Base-by-base conservation (phyloP, 352 stramenopile species). In the Phytopythium boreale region DNA sequence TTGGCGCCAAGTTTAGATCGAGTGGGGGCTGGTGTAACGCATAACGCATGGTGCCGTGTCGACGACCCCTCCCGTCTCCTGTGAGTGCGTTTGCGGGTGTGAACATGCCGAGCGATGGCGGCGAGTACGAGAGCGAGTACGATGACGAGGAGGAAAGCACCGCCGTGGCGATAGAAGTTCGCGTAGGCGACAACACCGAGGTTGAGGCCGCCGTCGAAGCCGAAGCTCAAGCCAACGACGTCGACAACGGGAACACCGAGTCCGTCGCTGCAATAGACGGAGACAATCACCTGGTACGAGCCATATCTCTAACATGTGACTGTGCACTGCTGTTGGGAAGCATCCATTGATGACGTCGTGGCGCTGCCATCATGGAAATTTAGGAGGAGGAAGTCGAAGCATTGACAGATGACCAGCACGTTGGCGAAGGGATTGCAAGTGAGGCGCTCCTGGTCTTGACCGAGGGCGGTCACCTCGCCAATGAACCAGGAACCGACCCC, bases 111-210 rank as follows among this genome's bases (percentile, higher is more conserved):
- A 75, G 66, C 65, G 68, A 76, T 9, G 57, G 29, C 7, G 51
- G 73, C 7, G 65, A 72, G 17, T 77, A 77, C 52, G 70, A 66
- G 62, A 52, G 61, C 60, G 68, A 79, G 24, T 68, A 71, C 52
- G 74, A 80, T 9, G 50, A 69, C 4, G 61, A 43, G 2, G 50
- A 34, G 6, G 37, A 17, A 7, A 43, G 46, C n/a, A 14, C n/a
- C 46, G 12, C 10, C 2, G 46, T 15, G 8, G 2, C 8, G n/a
- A 26, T 15, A 8, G 20, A 27, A 12, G 46, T 1, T 2, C 7
- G 46, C n/a, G 11, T 52, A 14, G 46, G 8, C 11, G 46, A 11
- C 5, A 19, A n/a, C 6, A 19, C 12, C 7, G 37, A n/a, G 12
- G 37, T 19, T 15, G 14, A 15, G 37, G 17, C 37, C 17, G 37